A percentile compares a stretch with the other conserved stretches of the same genome.
phyloP scores from a whole-genome alignment of 176 grass and related monocot species.

The Olyra latifolia region DNA sequence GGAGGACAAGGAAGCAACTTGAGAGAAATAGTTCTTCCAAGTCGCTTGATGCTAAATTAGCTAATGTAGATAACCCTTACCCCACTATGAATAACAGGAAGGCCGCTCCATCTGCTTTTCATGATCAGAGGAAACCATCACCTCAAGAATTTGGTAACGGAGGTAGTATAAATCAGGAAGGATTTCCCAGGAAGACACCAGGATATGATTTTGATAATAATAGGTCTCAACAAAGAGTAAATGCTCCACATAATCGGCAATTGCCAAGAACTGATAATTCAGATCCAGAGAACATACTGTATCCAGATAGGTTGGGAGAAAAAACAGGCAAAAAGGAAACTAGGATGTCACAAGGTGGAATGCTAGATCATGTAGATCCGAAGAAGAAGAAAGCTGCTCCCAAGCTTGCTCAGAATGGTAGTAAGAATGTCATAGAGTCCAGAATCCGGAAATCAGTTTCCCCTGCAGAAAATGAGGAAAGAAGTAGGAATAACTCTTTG shows the following conservation, averaged over 20 bases:
- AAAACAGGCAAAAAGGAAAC: conserved; percentile 49
- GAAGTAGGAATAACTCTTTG: conserved; percentile 60
- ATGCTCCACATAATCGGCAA: conserved; percentile 47
- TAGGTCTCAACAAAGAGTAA: conserved; percentile 49
- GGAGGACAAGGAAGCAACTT: conserved; percentile 57
- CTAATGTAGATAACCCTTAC: conserved; percentile 40
- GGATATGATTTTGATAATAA: conserved; percentile 55
- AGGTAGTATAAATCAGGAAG: conserved; percentile 47
- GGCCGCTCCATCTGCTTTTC: conserved; percentile 33
- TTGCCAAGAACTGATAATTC: conserved; percentile 48
- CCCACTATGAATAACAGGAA: conserved; percentile 50
- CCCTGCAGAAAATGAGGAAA: conserved; percentile 50
- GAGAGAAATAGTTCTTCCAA: conserved; percentile 90
- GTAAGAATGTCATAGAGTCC: conserved; percentile 38
- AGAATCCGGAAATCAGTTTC: conserved; percentile 48
- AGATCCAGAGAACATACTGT: conserved; percentile 45
- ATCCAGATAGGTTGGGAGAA: conserved; percentile 42
- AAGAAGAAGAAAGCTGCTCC: conserved; percentile 42
- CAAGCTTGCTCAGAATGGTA: conserved; percentile 51
- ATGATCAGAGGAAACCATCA: conserved; percentile 56
- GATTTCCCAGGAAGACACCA: conserved; percentile 33
- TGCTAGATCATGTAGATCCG: conserved; percentile 42
- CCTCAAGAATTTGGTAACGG: conserved; percentile 37
- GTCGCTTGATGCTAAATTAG: conserved; percentile 55
- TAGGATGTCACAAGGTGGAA: conserved; percentile 30